Conservation (phyloP, 2,329 filamentous ascomycete species). For the Fusarium incarnatum region DNA sequence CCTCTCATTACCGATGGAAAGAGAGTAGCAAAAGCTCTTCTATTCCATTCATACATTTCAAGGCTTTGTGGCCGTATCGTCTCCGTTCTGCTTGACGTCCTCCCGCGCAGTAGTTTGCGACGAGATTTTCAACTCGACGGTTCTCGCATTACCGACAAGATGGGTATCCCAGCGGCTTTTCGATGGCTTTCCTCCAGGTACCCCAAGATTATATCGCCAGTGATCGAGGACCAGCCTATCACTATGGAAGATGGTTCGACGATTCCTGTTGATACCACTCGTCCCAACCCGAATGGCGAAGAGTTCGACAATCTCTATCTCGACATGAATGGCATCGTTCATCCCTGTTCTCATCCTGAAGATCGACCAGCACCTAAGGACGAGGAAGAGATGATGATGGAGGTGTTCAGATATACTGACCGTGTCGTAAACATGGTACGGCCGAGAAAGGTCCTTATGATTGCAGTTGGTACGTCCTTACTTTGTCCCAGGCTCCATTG, state of each 20-base stretch:
- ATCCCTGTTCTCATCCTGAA: conserved; percentile 97
- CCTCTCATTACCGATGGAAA: conserved; percentile 16
- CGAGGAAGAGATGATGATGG: conserved; percentile 99
- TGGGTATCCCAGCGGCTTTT: conserved; percentile 96
- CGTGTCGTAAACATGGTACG: conserved; percentile 98
- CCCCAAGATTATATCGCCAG: conserved; percentile 94
- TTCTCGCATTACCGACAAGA: conserved; percentile 55
- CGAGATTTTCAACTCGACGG: conserved; percentile 5
- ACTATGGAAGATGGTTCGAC: conserved; percentile 83
- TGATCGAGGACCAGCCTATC: conserved; percentile 85
- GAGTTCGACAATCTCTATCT: conserved; percentile 98
- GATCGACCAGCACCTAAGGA: conserved; percentile 90
- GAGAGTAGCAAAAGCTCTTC: background rate
- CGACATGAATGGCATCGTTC: conserved; percentile 99
- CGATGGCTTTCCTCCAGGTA: conserved; percentile 98
- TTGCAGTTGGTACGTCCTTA: conserved; percentile 81
- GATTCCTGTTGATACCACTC: conserved; percentile 86
- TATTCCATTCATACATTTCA: background rate
- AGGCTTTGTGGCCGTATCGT: conserved; percentile 15
- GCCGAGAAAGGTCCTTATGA: conserved; percentile 94
- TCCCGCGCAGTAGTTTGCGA: conserved; percentile 17
- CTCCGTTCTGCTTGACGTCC: background rate
- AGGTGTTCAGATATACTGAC: conserved; percentile 98
- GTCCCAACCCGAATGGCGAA: conserved; percentile 94
- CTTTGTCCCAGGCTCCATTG: background rate